Evolutionary conservation across 2,329 filamentous ascomycete genomes (phyloP).

Genomic region (Alternaria sp.): DNA sequence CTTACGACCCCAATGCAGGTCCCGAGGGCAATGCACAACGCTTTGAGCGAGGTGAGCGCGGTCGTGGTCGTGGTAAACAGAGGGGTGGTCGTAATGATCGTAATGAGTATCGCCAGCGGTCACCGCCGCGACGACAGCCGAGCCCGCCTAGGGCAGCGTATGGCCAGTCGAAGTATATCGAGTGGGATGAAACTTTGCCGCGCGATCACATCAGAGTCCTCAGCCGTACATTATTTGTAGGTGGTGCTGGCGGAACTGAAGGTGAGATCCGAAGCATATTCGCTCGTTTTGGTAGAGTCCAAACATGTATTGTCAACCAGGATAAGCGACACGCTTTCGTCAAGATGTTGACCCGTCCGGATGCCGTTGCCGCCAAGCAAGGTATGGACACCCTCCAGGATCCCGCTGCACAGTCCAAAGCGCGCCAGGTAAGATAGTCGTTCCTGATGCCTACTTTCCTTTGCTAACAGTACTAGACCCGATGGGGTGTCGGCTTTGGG

Average conservation of each 20-base stretch:
- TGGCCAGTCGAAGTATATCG: constrained; percentile 71
- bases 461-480: constrained; percentile 65
- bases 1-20: constrained; percentile 69
- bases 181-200: constrained; percentile 77
- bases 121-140: constrained; percentile 69
- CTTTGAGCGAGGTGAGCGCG: constrained; percentile 60
- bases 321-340: constrained; percentile 99
- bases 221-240: constrained; percentile 94
- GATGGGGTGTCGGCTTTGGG: constrained; percentile 97
- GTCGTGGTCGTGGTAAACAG: constrained; percentile 57
- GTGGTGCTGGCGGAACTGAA: constrained; percentile 79
- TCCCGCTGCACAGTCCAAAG: constrained; percentile 71
- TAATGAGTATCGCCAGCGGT: constrained; percentile 82
- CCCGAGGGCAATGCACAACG: constrained; percentile 64
- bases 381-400: constrained; percentile 83
- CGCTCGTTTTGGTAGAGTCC: constrained; percentile 80
- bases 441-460: background rate
- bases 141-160: constrained; percentile 56
- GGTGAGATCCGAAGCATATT: constrained; percentile 83
- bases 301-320: constrained; percentile 97
- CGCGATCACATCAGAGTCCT: constrained; percentile 80
- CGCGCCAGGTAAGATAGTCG: constrained; percentile 47
- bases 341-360: constrained; percentile 91
- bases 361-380: constrained; percentile 82
- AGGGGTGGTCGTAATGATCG: constrained; percentile 55